Evolutionary conservation across 208 protist genomes (phyloP).

Genomic region (Leishmania mexicana): DNA sequence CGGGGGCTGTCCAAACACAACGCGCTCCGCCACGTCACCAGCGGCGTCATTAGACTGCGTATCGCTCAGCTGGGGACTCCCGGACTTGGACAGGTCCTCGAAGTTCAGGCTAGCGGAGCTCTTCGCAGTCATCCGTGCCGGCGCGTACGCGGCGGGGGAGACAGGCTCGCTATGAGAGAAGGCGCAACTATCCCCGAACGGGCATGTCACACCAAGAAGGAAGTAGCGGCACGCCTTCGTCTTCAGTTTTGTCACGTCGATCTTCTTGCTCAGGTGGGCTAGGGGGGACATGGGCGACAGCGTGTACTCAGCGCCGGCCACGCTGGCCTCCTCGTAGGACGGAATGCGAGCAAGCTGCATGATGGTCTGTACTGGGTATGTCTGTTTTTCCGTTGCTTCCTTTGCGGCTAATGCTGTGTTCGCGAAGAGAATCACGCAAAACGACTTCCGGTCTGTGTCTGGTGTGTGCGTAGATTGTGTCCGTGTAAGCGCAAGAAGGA

Average conservation of each 20-base stretch:
- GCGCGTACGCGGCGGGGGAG: conserved; percentile 15
- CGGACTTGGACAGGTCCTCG: conserved; percentile 37
- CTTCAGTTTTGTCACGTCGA: conserved; percentile 87
- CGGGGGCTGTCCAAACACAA: conserved; percentile 50
- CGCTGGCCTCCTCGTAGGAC: conserved; percentile 41
- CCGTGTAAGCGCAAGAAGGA: not conserved
- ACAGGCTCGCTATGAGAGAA: conserved; percentile 83
- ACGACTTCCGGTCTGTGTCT: not conserved
- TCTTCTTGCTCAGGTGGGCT: conserved; percentile 44
- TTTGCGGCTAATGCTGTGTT: not conserved
- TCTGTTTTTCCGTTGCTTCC: not conserved
- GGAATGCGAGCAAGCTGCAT: conserved; percentile 34
- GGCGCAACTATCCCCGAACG: conserved; percentile 83
- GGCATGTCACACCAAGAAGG: conserved; percentile 60
- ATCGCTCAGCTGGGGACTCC: conserved; percentile 26
- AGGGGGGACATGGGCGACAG: conserved; percentile 31
- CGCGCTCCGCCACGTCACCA: conserved; percentile 30
- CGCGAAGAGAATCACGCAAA: not conserved
- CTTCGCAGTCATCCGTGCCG: conserved; percentile 14
- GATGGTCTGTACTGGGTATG: not conserved
- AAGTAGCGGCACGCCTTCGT: conserved; percentile 91
- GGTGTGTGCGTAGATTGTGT: too few relatives aligned
- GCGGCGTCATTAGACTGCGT: conserved; percentile 32
- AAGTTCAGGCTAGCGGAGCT: conserved; percentile 22
- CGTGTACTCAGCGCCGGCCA: conserved; percentile 27